phyloP scores from a whole-genome alignment of 768 basidiomycete species.

The Lyophyllum atratum region DNA sequence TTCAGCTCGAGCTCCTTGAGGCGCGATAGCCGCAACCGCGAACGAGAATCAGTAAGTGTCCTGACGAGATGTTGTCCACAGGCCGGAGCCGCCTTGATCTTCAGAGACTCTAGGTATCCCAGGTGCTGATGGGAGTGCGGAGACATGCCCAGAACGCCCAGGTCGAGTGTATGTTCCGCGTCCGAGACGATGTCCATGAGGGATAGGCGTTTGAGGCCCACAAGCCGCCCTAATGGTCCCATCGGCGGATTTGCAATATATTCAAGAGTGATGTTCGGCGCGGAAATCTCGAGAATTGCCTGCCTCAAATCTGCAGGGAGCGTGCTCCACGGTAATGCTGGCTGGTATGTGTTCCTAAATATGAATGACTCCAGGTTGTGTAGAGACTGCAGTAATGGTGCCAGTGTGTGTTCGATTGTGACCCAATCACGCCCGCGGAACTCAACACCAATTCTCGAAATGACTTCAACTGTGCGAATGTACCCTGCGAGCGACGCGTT shows the following conservation, averaged over 20 bases:
- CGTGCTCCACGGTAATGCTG: not conserved
- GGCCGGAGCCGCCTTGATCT: not conserved
- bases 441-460: not conserved
- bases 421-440: constrained; percentile 15
- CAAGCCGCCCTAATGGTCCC: constrained; percentile 1
- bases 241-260: constrained; percentile 5
- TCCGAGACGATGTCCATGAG: not conserved
- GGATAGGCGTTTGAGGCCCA: not conserved
- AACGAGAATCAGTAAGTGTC: not conserved
- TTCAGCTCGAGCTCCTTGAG: not conserved
- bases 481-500: constrained; percentile 6
- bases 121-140: not conserved
- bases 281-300: constrained; percentile 5
- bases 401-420: constrained; percentile 15
- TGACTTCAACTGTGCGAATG: constrained; percentile 1
- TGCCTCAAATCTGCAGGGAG: not conserved
- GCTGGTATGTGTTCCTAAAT: not conserved
- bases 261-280: constrained; percentile 2
- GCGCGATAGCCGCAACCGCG: not conserved
- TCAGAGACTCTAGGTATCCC: constrained; percentile 1
- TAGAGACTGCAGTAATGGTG: constrained; percentile 11
- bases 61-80: constrained; percentile 1
- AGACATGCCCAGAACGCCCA: not conserved
- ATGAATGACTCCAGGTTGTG: constrained; percentile 11
- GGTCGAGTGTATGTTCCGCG: not conserved